Evolutionary conservation across 2,329 filamentous ascomycete species (phyloP).

Genomic region (Orbilia blumenaviensis): DNA sequence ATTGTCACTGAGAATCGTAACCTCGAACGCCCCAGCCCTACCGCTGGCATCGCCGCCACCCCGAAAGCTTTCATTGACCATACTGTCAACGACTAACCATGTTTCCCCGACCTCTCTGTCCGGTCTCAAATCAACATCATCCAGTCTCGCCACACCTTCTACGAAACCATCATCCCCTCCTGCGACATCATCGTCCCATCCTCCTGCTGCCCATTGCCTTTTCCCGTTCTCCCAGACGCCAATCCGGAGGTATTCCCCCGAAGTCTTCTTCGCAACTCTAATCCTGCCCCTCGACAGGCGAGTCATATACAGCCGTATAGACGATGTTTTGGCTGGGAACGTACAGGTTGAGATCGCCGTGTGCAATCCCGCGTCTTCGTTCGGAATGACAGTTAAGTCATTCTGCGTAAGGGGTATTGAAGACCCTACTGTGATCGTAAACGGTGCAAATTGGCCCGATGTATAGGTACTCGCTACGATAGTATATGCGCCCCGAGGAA

Average conservation of each 20-base stretch:
- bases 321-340: slow-evolving; percentile 29
- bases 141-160: slow-evolving; percentile 47
- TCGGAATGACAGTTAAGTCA: slow-evolving; percentile 25
- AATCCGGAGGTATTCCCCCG: slow-evolving; percentile 40
- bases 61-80: slow-evolving; percentile 29
- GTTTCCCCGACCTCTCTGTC: slow-evolving; percentile 46
- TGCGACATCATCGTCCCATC: slow-evolving; percentile 39
- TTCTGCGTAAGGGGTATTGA: slow-evolving; percentile 61
- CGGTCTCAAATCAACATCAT: slow-evolving; percentile 47
- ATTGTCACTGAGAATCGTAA: slow-evolving; percentile 49
- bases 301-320: slow-evolving; percentile 23
- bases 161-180: slow-evolving; percentile 48
- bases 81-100: slow-evolving; percentile 51
- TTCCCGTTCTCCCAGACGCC: slow-evolving; percentile 51
- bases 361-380: slow-evolving; percentile 48
- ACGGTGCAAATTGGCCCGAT: slow-evolving; percentile 76
- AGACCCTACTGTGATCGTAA: slow-evolving; percentile 78
- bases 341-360: slow-evolving; percentile 19
- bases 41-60: not conserved
- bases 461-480: slow-evolving; percentile 92
- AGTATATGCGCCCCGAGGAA: slow-evolving; percentile 81
- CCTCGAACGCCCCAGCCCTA: slow-evolving; percentile 28
- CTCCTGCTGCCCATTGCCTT: slow-evolving; percentile 35
- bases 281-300: slow-evolving; percentile 41
- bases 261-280: slow-evolving; percentile 35